Evolutionary conservation across 129 eudicot genomes (phyloP).

Genomic region (Kitagawia praeruptora): DNA sequence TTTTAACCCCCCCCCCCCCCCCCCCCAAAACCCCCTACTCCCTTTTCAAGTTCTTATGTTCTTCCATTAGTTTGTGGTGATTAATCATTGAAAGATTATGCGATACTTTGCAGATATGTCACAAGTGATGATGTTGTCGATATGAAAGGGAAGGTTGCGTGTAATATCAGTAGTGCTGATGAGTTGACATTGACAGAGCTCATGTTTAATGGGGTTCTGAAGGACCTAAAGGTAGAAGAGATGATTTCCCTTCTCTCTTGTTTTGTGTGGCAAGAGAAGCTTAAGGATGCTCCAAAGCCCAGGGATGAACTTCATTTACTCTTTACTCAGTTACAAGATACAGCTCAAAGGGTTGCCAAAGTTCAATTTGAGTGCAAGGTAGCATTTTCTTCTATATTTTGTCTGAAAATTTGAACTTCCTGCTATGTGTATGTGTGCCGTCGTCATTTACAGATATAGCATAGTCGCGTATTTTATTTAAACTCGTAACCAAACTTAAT

Average conservation of each 20-base stretch:
- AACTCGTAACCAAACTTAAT: not conserved
- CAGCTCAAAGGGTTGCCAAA: conserved; percentile 81
- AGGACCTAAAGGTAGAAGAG: conserved; percentile 79
- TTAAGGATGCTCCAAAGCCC: conserved; percentile 87
- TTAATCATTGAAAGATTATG: not conserved
- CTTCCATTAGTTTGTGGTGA: not conserved
- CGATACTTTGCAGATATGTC: conserved; percentile 48
- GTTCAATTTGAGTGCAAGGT: conserved; percentile 98
- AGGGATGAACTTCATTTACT: conserved; percentile 88
- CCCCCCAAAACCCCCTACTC: not conserved
- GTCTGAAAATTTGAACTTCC: not conserved
- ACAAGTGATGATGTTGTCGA: conserved; percentile 85
- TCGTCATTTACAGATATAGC: not conserved
- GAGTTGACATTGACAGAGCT: conserved; percentile 85
- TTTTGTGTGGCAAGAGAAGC: conserved; percentile 98
- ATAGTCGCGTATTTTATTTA: not conserved
- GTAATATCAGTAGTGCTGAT: conserved; percentile 97
- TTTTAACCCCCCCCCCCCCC: not conserved
- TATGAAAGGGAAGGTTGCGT: conserved; percentile 92
- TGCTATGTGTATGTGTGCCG: not conserved
- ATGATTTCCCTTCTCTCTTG: conserved; percentile 92
- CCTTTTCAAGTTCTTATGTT: not conserved
- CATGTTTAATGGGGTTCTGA: conserved; percentile 71
- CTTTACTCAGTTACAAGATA: conserved; percentile 74
- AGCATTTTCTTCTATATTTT: conserved; percentile 3